Evolutionary conservation across 768 basidiomycete species (phyloP), one percentile per base, ranked within the genome.

Genomic region (Amanita rubescens): DNA sequence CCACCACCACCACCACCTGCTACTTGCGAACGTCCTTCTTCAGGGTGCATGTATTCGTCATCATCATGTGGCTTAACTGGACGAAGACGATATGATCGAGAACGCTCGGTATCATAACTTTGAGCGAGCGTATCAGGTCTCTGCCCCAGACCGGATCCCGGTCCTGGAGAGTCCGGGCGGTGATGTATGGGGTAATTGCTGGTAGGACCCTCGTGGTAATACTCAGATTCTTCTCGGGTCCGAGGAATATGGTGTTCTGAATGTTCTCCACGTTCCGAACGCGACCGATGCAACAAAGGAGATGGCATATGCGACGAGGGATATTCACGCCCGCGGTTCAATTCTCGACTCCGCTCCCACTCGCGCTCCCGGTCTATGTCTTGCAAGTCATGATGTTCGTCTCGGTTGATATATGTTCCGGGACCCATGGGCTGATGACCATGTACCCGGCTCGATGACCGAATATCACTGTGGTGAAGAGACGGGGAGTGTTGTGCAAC

Each of bases 401-500:
- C 75, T 54, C 77, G 69, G 61, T 75, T 77, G 44, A 84, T 72
- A 59, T 75, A 80, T 22, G 80, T 72, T 3, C 75, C 82, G 37
- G 84, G 82, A 6, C 83, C 84, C 60, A 83, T 62, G 51, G 83
- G 81, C 65, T 85, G 85, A 66, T 87, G 85, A 55, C 73, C 74
- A 64, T 87, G 87, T 44, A 75, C 65, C 60, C 77, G 76, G 56
- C 68, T 57, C 51, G 70, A 63, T 56, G 69, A 66, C 27, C 74
- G 70, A 12, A 66, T 54, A 46, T 71, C 65, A 4, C 69, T 64
- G 15, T 72, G 63, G 17, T 62, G 66, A 15, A 68, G 65, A 8
- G 66, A 71, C 17, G 75, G 72, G 11, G 73, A 71, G 42, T 64
- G 58, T 50, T 69, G 70, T 52, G 65, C 49, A 55, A 61, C 57